Conservation (phyloP, 768 basidiomycete genomes). For the Lanmaoa pseudosensibilis region DNA sequence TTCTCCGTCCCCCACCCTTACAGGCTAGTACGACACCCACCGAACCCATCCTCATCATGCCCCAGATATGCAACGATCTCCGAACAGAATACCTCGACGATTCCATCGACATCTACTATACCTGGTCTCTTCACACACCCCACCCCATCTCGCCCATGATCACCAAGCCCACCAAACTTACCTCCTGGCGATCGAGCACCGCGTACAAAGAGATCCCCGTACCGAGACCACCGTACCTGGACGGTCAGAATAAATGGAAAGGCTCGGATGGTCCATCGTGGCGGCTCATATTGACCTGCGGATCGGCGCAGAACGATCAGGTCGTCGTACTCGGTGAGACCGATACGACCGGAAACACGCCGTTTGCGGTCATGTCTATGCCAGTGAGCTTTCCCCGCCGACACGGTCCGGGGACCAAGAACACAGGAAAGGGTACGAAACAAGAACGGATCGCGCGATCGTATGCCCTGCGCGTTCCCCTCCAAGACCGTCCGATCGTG, state of each 20-base stretch:
- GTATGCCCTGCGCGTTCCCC: slow-evolving; percentile 10
- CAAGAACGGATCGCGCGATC: slow-evolving; percentile 62
- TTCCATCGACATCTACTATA: slow-evolving; percentile 65
- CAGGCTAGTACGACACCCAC: slow-evolving; percentile 42
- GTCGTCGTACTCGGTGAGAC: slow-evolving; percentile 44
- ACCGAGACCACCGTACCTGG: slow-evolving; percentile 53
- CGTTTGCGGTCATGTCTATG: slow-evolving; percentile 69
- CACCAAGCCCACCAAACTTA: slow-evolving; percentile 60
- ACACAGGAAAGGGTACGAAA: slow-evolving; percentile 39
- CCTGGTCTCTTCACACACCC: slow-evolving; percentile 49
- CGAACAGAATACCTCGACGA: slow-evolving; percentile 69
- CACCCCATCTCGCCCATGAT: slow-evolving; percentile 22
- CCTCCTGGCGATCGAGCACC: slow-evolving; percentile 64
- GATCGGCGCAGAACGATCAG: slow-evolving; percentile 27
- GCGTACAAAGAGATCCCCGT: slow-evolving; percentile 78
- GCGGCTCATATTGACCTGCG: slow-evolving; percentile 59
- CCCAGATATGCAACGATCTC: slow-evolving; percentile 88
- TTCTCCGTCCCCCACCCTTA: slow-evolving; percentile 80
- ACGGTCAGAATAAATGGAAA: not conserved
- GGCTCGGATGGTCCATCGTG: slow-evolving; percentile 50
- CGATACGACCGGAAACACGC: slow-evolving; percentile 39
- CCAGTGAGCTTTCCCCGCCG: slow-evolving; percentile 51
- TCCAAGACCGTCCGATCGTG: slow-evolving; percentile 2
- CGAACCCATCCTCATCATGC: slow-evolving; percentile 57
- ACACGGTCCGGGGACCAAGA: slow-evolving; percentile 2